phyloP scores from a whole-genome alignment of 2,329 filamentous ascomycete species.

The Calonectria pseudoturangicola region DNA sequence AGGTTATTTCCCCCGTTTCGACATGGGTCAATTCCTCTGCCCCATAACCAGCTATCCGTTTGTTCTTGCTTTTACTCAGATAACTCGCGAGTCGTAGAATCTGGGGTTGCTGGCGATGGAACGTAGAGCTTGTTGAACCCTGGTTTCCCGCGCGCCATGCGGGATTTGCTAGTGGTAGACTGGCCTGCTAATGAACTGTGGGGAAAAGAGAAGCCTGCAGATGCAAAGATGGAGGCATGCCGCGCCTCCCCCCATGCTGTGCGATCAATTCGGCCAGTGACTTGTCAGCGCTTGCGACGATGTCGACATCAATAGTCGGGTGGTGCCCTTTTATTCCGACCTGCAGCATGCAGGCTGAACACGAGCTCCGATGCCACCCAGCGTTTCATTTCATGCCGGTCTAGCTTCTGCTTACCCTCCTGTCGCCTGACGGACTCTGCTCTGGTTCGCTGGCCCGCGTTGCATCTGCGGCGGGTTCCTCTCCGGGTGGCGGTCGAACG shows the following conservation, averaged over 20 bases:
- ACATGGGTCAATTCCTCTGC: background rate
- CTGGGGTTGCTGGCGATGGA: background rate
- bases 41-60: background rate
- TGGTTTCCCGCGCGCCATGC: background rate
- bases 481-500: constrained; percentile 14
- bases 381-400: background rate
- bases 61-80: no score
- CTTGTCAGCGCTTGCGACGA: constrained; percentile 18
- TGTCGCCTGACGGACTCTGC: background rate
- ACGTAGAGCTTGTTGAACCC: no score
- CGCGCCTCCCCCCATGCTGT: constrained; percentile 12
- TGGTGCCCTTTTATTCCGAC: constrained; percentile 1
- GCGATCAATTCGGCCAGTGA: background rate
- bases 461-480: background rate
- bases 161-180: background rate
- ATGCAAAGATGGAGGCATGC: constrained; percentile 3
- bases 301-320: constrained; percentile 17
- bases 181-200: background rate
- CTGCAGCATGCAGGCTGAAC: constrained; percentile 18
- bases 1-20: background rate
- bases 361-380: constrained; percentile 1
- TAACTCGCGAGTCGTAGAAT: background rate
- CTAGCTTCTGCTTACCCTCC: background rate
- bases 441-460: background rate
- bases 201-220: constrained; percentile 4